Conservation (phyloP, 2,329 filamentous ascomycete species). For the Reticulascus tulasneorum region DNA sequence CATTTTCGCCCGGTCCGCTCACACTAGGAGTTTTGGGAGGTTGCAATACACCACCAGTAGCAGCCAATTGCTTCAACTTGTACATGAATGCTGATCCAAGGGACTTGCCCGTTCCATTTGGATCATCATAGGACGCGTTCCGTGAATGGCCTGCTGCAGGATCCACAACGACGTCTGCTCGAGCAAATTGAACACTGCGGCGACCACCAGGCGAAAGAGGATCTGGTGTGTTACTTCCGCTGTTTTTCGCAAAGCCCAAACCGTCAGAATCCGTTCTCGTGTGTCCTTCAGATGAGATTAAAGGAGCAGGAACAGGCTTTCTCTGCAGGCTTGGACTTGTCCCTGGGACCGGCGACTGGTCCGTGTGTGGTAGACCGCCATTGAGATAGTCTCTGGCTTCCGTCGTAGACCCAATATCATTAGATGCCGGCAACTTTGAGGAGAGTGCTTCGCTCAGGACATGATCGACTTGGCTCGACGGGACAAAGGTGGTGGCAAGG, state of each 20-base stretch:
- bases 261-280: too few relatives aligned
- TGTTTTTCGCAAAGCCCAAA: too few relatives aligned
- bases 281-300: too few relatives aligned
- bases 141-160: slow-evolving; percentile 49
- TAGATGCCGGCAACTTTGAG: slow-evolving; percentile 1
- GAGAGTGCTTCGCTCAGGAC: too few relatives aligned
- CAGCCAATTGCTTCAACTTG: slow-evolving; percentile 71
- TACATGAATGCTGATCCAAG: slow-evolving; percentile 68
- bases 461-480: too few relatives aligned
- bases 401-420: slow-evolving; percentile 15
- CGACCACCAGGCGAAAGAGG: slow-evolving; percentile 35
- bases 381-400: slow-evolving; percentile 34
- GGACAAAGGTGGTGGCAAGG: slow-evolving; percentile 8
- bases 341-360: slow-evolving; percentile 20
- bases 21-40: slow-evolving; percentile 35
- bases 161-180: slow-evolving; percentile 46
- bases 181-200: slow-evolving; percentile 73
- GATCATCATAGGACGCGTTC: slow-evolving; percentile 64
- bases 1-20: slow-evolving; percentile 28
- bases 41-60: slow-evolving; percentile 42
- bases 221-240: slow-evolving; percentile 16
- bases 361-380: slow-evolving; percentile 27
- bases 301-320: too few relatives aligned
- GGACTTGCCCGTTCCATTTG: slow-evolving; percentile 56
- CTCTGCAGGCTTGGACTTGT: too few relatives aligned